Percentiles rank a stretch among this genome's conserved stretches.
Conservation (phyloP, 2,329 filamentous ascomycete species). For the Pestalotiopsis sp. region DNA sequence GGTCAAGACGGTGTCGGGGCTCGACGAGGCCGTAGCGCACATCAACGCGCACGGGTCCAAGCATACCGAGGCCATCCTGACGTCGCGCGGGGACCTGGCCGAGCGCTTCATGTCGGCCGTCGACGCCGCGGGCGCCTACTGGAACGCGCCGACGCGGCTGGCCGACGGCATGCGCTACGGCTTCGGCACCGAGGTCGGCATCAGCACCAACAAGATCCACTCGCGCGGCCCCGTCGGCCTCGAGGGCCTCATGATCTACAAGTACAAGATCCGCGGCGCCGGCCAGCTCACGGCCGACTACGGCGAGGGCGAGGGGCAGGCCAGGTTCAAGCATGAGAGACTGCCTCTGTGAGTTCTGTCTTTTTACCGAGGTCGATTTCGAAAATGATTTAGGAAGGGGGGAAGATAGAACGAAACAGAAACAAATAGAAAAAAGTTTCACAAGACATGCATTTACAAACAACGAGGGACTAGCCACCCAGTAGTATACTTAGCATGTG, state of each 20-base stretch:
- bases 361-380: not conserved
- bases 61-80: conserved; percentile 92
- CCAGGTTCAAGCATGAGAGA: conserved; percentile 60
- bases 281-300: conserved; percentile 85
- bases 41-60: conserved; percentile 92
- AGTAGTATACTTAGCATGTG: no score
- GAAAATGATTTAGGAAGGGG: not conserved
- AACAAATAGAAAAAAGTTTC: not conserved
- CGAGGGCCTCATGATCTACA: conserved; percentile 95
- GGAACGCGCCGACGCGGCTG: conserved; percentile 94
- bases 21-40: conserved; percentile 77
- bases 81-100: conserved; percentile 65
- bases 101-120: conserved; percentile 82
- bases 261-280: conserved; percentile 84
- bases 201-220: conserved; percentile 99
- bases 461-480: no score
- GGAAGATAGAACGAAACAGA: not conserved
- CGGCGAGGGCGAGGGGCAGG: conserved; percentile 62
- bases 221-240: conserved; percentile 89
- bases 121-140: conserved; percentile 91
- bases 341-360: conserved; percentile 39
- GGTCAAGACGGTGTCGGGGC: conserved; percentile 72
- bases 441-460: not conserved
- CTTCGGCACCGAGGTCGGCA: conserved; percentile 97
- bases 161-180: conserved; percentile 97